Evolutionary conservation across 1,284 basidiomycete genomes (phyloP).

Genomic region (Apiotrichum laibachii): DNA sequence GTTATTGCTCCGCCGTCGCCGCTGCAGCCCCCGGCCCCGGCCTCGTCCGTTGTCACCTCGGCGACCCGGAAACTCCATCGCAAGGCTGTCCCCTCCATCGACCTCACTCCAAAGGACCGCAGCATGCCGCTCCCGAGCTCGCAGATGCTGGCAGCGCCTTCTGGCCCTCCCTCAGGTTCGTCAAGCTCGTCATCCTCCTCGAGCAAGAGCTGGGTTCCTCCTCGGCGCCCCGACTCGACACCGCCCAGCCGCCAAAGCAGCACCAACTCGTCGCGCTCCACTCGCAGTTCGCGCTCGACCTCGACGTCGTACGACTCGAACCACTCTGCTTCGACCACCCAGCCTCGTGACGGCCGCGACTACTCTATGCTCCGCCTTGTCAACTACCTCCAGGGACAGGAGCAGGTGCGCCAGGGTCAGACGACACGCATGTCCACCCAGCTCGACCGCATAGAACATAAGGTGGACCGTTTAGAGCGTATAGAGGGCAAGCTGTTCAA

Average conservation of each 20-base stretch:
- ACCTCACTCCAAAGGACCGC: constrained; percentile 7
- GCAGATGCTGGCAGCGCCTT: background rate
- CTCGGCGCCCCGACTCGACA: background rate
- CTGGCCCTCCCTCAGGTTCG: constrained; percentile 2
- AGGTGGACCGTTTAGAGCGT: constrained; percentile 23
- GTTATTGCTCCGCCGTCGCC: background rate
- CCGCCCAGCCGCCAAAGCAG: constrained; percentile 1
- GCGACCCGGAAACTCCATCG: constrained; percentile 18
- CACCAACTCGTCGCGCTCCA: constrained; percentile 1
- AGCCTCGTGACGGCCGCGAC: constrained; percentile 3
- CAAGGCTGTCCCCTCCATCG: constrained; percentile 28
- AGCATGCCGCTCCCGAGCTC: background rate
- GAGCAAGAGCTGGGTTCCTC: background rate
- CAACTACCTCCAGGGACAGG: constrained; percentile 47
- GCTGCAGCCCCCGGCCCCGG: background rate
- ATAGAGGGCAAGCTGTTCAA: constrained; percentile 11
- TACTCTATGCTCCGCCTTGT: constrained; percentile 9
- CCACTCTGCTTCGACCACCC: background rate
- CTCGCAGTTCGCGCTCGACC: background rate
- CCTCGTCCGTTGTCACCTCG: constrained; percentile 8
- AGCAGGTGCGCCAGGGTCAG: constrained; percentile 39
- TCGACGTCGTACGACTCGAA: constrained; percentile 4
- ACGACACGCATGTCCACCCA: constrained; percentile 35
- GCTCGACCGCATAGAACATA: constrained; percentile 48
- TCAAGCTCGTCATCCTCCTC: background rate